Percentiles rank a stretch among this genome's conserved stretches.
Evolutionary conservation across 202 grass and related monocot genomes (phyloP).

Genomic region (Carex arenaria): DNA sequence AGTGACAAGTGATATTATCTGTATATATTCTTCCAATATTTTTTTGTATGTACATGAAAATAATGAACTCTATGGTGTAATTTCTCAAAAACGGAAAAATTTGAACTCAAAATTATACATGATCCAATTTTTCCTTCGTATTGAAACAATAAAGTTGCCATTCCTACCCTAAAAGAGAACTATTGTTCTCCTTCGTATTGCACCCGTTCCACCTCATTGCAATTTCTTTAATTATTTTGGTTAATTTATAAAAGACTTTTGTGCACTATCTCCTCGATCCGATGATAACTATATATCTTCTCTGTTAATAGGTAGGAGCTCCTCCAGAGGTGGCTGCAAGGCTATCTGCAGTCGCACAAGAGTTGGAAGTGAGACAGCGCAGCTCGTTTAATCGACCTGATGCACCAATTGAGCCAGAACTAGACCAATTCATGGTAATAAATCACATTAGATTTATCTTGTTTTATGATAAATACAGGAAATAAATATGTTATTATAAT

Average conservation of each 20-base stretch:
- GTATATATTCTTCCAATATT: neutral
- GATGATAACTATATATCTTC: slow-evolving; percentile 33
- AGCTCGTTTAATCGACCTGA: slow-evolving; percentile 44
- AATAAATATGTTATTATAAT: neutral
- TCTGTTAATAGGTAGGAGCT: slow-evolving; percentile 61
- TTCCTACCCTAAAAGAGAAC: neutral
- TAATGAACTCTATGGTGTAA: neutral
- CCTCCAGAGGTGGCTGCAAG: slow-evolving; percentile 75
- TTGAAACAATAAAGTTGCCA: neutral
- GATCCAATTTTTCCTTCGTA: neutral
- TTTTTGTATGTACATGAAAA: neutral
- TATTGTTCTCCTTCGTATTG: neutral
- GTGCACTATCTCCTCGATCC: neutral
- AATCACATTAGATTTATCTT: neutral
- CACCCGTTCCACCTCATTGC: neutral
- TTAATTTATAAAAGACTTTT: neutral
- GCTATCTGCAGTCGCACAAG: slow-evolving; percentile 58
- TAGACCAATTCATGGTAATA: slow-evolving; percentile 98
- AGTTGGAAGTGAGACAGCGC: slow-evolving; percentile 74
- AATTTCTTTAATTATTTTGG: neutral
- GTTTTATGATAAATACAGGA: neutral
- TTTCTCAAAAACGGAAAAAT: too few relatives aligned
- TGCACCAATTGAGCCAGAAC: slow-evolving; percentile 67
- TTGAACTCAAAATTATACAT: neutral
- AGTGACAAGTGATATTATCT: neutral